Base-by-base conservation (phyloP, 495 filamentous ascomycete genomes). In the Barbatosphaeria neglecta region DNA sequence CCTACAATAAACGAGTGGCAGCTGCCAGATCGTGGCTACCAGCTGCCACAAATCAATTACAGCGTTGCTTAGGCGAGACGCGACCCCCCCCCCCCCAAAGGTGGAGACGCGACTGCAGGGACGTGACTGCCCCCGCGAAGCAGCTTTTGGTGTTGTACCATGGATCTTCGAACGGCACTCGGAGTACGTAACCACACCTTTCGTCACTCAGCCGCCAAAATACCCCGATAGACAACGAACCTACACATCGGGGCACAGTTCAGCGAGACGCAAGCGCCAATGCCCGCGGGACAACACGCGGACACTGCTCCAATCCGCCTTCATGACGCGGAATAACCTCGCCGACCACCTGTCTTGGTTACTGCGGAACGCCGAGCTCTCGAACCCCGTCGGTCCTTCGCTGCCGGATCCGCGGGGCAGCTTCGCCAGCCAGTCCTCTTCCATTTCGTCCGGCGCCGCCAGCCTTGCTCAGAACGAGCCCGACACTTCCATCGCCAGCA, bases 301-400 rank as follows among this genome's bases (percentile, higher is more conserved):
- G 56, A 61, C 66, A n/a, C 16, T 22, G 60, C 53, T 65, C 55
- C 59, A 48, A 56, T 40, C 49, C 57, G 60, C 45, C 58, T 65
- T 67, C 57, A 84, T 84, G 81, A 82, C 81, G 69, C 69, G 66
- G 60, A 75, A 83, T 62, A 82, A 82, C 62, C 65, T 82, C 44
- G 59, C 55, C 50, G 67, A 66, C 54, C 76, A 82, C 47, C 65
- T 81, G 53, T 67, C 68, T 50, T 82, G 78, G 78, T 70, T 82
- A 55, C 57, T 80, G 51, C 59, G 61, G 43, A 64, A 68, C 56
- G 65, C 55, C 49, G 43, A 50, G 43, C 44, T 59, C 39, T 58
- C 49, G 46, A 54, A 56, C 43, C 63, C 63, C 35, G 46, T 58
- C 46, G 55, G 58, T 44, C 61, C 55, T 41, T 19, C 48, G 15